A percentile compares a stretch with the other conserved stretches of the same genome.
These are phyloP conservation scores for Cercospora sp. DNA, from an alignment of 2,329 filamentous ascomycete species.

Conservation along the genomic window DNA sequence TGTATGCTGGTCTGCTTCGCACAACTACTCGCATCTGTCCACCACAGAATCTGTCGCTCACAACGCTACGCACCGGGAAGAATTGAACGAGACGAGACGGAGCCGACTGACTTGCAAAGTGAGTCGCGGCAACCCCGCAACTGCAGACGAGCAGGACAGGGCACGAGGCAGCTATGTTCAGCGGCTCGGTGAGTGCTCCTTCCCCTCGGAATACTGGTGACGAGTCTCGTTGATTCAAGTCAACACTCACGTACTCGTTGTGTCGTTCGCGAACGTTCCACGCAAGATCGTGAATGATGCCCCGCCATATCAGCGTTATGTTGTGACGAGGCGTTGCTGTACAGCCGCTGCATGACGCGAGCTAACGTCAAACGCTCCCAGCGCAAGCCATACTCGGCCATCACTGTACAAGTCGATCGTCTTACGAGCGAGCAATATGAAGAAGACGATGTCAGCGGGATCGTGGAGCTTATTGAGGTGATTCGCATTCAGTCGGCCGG, in stretches of 20 bases:
- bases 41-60: background rate
- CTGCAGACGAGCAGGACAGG: background rate
- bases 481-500: constrained; percentile 86
- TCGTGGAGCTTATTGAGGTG: constrained; percentile 91
- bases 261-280: background rate
- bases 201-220: background rate
- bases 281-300: background rate
- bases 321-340: background rate
- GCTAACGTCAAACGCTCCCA: constrained; percentile 23
- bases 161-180: constrained; percentile 26
- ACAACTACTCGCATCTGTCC: background rate
- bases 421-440: constrained; percentile 87
- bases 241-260: background rate
- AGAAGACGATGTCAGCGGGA: constrained; percentile 86
- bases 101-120: background rate
- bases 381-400: constrained; percentile 87
- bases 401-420: constrained; percentile 88
- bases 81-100: background rate
- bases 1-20: background rate
- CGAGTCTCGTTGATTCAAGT: background rate
- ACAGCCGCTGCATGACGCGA: background rate
- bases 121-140: background rate
- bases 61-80: background rate
- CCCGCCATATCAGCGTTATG: background rate
- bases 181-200: constrained; percentile 28